A percentile compares a stretch with the other conserved stretches of the same genome.
phyloP scores from a whole-genome alignment of 371 early-diverging fungal genomes.

The Gilbertella persicaria region DNA sequence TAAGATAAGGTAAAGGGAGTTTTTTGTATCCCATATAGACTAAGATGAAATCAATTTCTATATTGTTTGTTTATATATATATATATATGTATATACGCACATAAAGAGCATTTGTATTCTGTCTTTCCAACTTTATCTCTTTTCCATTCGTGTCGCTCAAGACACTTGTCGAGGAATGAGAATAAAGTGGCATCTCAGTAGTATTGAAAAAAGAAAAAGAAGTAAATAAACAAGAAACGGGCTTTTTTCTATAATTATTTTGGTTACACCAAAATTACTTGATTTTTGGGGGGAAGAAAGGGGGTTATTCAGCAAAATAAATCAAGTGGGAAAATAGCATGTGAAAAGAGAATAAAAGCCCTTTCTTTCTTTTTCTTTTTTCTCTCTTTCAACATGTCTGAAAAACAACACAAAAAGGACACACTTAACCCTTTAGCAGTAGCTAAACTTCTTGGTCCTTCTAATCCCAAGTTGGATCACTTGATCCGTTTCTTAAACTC shows the following conservation, averaged over 20 bases:
- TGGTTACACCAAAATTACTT: too few relatives aligned
- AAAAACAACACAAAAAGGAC: conserved; percentile 14
- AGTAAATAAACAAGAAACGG: too few relatives aligned
- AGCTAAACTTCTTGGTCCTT: conserved; percentile 48
- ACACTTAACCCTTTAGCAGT: conserved; percentile 41
- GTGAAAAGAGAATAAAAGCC: neutral
- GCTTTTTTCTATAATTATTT: too few relatives aligned
- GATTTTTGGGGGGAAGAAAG: neutral
- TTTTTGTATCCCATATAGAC: conserved; percentile 1
- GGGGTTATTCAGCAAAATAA: neutral
- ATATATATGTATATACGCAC: too few relatives aligned
- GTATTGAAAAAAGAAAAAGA: too few relatives aligned
- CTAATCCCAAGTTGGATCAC: conserved; percentile 67
- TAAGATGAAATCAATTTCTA: too few relatives aligned
- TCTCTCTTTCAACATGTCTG: conserved; percentile 11
- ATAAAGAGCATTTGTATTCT: too few relatives aligned
- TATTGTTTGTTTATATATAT: too few relatives aligned
- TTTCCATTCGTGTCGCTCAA: too few relatives aligned
- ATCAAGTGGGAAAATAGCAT: neutral
- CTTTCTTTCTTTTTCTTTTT: conserved; percentile 3
- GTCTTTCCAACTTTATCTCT: too few relatives aligned
- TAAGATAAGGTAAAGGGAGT: conserved; percentile 45
- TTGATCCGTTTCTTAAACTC: conserved; percentile 74
- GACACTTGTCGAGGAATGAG: too few relatives aligned
- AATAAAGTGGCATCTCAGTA: too few relatives aligned